Evolutionary conservation across 179 eudicot genomes (phyloP).

Genomic region (Amaranthus tricolor): DNA sequence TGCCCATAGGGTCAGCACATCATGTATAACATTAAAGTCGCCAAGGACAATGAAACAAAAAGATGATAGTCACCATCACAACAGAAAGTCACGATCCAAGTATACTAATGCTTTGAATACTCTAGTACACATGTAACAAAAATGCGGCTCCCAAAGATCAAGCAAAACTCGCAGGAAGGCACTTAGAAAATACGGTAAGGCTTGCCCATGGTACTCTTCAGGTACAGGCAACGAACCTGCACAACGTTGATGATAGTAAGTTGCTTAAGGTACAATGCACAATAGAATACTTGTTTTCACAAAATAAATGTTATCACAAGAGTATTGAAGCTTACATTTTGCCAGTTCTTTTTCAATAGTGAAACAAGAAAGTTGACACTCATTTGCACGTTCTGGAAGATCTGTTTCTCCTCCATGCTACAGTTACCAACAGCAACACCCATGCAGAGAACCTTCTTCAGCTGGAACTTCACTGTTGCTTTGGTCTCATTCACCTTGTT

Average conservation of each 20-base stretch:
- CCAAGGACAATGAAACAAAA: conserved; percentile 1
- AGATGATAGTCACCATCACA: conserved; percentile 6
- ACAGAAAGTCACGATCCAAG: conserved; percentile 9
- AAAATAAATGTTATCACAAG: neutral
- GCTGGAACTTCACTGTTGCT: conserved; percentile 80
- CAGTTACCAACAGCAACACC: conserved; percentile 88
- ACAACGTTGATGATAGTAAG: neutral
- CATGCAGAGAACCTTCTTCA: conserved; percentile 91
- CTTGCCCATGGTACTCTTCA: conserved; percentile 91
- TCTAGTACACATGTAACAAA: conserved; percentile 15
- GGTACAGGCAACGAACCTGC: conserved; percentile 84
- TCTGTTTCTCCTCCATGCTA: conserved; percentile 86
- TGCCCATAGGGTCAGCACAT: too few species aligned
- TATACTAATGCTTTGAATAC: conserved; percentile 21
- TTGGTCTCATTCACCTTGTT: conserved; percentile 73
- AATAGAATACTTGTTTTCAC: neutral
- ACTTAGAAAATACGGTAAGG: conserved; percentile 65
- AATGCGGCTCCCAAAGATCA: conserved; percentile 15
- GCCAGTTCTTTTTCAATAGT: conserved; percentile 88
- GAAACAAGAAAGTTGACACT: conserved; percentile 90
- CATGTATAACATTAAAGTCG: neutral
- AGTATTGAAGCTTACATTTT: conserved; percentile 47
- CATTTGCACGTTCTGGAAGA: conserved; percentile 85
- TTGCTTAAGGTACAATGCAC: too few species aligned
- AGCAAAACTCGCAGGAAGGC: too few species aligned